These are phyloP conservation scores for Xylaria sp. DNA, from an alignment of 2,329 filamentous ascomycete genomes.

Conservation along the genomic window DNA sequence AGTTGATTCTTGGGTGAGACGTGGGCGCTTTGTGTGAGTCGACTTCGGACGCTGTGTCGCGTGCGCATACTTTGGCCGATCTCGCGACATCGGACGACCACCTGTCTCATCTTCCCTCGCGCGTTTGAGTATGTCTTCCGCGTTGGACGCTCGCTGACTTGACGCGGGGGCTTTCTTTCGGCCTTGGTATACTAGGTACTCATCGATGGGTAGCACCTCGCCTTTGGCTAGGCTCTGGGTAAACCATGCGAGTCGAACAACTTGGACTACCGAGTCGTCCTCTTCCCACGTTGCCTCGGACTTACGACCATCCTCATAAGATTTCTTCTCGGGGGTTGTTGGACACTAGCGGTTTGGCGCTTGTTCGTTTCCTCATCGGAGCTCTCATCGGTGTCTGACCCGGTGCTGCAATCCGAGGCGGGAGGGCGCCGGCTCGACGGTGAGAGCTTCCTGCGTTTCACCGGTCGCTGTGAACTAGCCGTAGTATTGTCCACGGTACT, in stretches of 20 bases:
- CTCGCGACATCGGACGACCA: constrained; percentile 25
- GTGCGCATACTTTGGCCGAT: background rate
- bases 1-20: constrained; percentile 71
- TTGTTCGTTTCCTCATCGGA: constrained; percentile 1
- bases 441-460: constrained; percentile 48
- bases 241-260: constrained; percentile 66
- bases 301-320: background rate
- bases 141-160: constrained; percentile 23
- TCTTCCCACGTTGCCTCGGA: background rate
- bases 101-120: constrained; percentile 34
- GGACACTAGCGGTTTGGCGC: background rate
- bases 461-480: constrained; percentile 31
- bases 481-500: constrained; percentile 1
- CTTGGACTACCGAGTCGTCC: constrained; percentile 48
- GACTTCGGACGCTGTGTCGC: constrained; percentile 29
- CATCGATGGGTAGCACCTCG: constrained; percentile 52
- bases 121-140: constrained; percentile 41
- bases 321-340: background rate
- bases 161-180: constrained; percentile 36
- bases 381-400: constrained; percentile 35
- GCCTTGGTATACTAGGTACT: constrained; percentile 63
- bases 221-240: constrained; percentile 55
- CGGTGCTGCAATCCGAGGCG: constrained; percentile 37
- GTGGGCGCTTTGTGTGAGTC: constrained; percentile 44
- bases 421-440: constrained; percentile 21